phyloP scores from a whole-genome alignment of 768 basidiomycete genomes.

The Naganishia onofrii region DNA sequence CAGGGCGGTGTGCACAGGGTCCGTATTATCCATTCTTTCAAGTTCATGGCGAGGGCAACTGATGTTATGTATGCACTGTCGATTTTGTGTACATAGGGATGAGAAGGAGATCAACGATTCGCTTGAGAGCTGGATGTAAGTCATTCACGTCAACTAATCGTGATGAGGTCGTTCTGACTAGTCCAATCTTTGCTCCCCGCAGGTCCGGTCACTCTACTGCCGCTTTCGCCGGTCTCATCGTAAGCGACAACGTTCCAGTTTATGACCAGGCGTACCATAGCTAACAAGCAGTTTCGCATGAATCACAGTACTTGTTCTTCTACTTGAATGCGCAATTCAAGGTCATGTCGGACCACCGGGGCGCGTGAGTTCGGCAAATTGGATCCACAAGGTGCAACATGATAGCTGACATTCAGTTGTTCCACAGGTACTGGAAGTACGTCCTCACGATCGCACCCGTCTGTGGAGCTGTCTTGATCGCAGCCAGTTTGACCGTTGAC shows the following conservation, averaged over 20 bases:
- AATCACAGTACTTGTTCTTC: slow-evolving; percentile 49
- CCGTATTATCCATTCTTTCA: neutral
- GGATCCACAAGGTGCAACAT: neutral
- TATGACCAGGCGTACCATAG: neutral
- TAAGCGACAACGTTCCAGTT: slow-evolving; percentile 4
- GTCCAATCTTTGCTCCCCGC: slow-evolving; percentile 39
- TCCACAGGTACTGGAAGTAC: slow-evolving; percentile 62
- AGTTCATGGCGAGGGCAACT: neutral
- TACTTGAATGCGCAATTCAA: slow-evolving; percentile 61
- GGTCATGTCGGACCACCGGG: slow-evolving; percentile 62
- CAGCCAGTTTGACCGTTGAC: slow-evolving; percentile 62
- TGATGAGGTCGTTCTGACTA: neutral
- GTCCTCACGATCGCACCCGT: slow-evolving; percentile 61
- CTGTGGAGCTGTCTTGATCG: slow-evolving; percentile 61
- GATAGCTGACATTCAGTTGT: neutral
- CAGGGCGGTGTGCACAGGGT: slow-evolving; percentile 59
- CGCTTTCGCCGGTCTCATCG: slow-evolving; percentile 60
- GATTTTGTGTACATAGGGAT: slow-evolving; percentile 49
- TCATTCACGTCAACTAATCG: neutral
- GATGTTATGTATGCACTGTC: neutral
- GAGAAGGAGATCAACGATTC: slow-evolving; percentile 61
- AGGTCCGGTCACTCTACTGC: slow-evolving; percentile 64
- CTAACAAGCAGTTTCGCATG: neutral
- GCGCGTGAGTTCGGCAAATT: slow-evolving; percentile 50
- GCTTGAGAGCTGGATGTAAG: slow-evolving; percentile 55